phyloP scores from a whole-genome alignment of 2,329 filamentous ascomycete genomes.

The Monosporascus sp. region DNA sequence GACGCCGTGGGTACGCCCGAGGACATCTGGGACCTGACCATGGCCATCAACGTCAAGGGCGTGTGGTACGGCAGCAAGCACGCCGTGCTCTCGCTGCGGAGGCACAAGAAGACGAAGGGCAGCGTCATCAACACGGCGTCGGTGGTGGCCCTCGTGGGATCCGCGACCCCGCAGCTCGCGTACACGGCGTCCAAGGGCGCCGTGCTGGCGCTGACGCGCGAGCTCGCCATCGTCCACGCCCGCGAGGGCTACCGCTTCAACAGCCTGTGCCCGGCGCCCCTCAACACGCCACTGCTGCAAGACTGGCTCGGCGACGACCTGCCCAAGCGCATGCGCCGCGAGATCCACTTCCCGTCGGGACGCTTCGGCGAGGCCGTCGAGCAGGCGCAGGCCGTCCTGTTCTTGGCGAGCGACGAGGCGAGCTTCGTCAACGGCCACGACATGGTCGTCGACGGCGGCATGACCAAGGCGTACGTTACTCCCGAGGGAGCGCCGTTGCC shows the following conservation, averaged over 20 bases:
- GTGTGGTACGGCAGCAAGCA: constrained; percentile 98
- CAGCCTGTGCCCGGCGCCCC: constrained; percentile 78
- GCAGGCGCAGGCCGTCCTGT: constrained; percentile 84
- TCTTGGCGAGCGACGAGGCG: constrained; percentile 81
- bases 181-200: constrained; percentile 95
- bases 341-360: constrained; percentile 84
- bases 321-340: constrained; percentile 73
- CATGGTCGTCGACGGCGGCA: constrained; percentile 91
- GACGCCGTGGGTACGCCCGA: constrained; percentile 81
- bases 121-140: constrained; percentile 92
- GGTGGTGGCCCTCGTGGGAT: constrained; percentile 80
- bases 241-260: constrained; percentile 88
- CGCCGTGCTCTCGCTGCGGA: constrained; percentile 74
- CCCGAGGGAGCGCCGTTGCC: constrained; percentile 52
- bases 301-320: constrained; percentile 89
- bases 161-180: constrained; percentile 81
- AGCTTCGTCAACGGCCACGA: constrained; percentile 89
- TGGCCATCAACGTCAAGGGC: constrained; percentile 93
- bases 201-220: constrained; percentile 82
- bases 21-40: constrained; percentile 89
- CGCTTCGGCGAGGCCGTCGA: constrained; percentile 92
- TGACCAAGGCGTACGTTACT: constrained; percentile 86
- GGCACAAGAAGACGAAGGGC: constrained; percentile 70
- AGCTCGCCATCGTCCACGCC: constrained; percentile 88
- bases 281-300: constrained; percentile 88